A percentile compares a stretch with the other conserved stretches of the same genome.
These are phyloP conservation scores for Chamaecyparis obtusa DNA, from an alignment of 75 land plant genomes.

Conservation along the genomic window DNA sequence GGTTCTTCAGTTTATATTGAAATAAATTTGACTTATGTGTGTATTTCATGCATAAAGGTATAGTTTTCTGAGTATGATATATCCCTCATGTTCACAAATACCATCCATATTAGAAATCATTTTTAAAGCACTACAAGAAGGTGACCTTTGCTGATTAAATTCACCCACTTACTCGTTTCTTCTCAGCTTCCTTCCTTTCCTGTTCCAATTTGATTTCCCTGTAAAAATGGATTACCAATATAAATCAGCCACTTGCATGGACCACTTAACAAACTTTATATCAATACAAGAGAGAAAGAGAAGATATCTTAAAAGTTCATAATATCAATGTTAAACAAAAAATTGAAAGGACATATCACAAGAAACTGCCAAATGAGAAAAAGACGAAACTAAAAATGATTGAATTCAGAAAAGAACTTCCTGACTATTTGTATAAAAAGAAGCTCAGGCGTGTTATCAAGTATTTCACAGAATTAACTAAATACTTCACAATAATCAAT, in stretches of 20 bases:
- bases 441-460: neutral
- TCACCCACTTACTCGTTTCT: constrained; percentile 48
- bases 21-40: neutral
- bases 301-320: neutral
- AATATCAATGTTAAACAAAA: neutral
- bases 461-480: neutral
- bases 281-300: neutral
- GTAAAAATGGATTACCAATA: neutral
- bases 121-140: neutral
- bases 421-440: neutral
- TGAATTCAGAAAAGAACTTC: neutral
- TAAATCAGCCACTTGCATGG: neutral
- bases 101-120: neutral
- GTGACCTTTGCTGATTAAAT: neutral
- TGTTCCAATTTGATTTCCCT: constrained; percentile 84
- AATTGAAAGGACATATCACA: neutral
- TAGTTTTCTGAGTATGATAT: neutral
- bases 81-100: neutral
- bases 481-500: neutral
- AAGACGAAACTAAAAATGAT: neutral
- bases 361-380: neutral
- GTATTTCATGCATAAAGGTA: neutral
- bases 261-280: neutral
- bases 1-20: neutral
- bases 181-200: constrained; percentile 90